Percentiles rank a stretch among this genome's conserved stretches.
Evolutionary conservation across 352 stramenopile species (phyloP).

Genomic region (Pythium aquatile): DNA sequence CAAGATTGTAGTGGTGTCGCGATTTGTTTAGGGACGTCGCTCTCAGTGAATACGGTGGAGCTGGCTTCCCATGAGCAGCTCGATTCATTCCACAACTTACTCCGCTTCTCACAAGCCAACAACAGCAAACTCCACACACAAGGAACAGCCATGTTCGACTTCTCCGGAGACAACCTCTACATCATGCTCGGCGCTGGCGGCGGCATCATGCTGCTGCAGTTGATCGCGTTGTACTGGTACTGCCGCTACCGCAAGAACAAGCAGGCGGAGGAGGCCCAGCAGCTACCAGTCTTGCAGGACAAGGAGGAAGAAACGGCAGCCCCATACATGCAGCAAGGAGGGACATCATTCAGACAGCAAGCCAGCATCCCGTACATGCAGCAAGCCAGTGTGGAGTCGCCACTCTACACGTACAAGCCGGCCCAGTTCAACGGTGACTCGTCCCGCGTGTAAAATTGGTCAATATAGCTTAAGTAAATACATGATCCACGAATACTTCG

Average conservation of each 20-base stretch:
- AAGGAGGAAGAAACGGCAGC: background rate
- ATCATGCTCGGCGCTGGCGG: constrained; percentile 8
- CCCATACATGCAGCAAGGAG: too few species aligned
- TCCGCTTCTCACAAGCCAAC: background rate
- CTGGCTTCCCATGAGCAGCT: background rate
- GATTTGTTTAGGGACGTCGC: too few species aligned
- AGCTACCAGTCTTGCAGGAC: background rate
- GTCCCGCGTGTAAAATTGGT: too few species aligned
- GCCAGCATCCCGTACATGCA: background rate
- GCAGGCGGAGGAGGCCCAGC: background rate
- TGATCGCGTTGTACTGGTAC: constrained; percentile 4
- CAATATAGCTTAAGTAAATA: too few species aligned
- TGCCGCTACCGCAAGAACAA: constrained; percentile 13
- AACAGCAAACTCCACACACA: too few species aligned
- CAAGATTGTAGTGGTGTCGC: too few species aligned
- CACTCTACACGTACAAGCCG: too few species aligned
- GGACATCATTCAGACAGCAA: background rate
- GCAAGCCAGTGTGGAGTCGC: background rate
- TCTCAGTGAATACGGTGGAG: too few species aligned
- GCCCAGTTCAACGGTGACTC: too few species aligned
- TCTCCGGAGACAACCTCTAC: constrained; percentile 19
- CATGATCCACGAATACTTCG: too few species aligned
- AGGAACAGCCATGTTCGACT: constrained; percentile 10
- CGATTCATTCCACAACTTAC: background rate
- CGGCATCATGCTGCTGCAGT: constrained; percentile 6